Percentiles rank a stretch among this genome's conserved stretches.
Evolutionary conservation across 106 monocot genomes (phyloP).

Genomic region (Triglochin maritima): DNA sequence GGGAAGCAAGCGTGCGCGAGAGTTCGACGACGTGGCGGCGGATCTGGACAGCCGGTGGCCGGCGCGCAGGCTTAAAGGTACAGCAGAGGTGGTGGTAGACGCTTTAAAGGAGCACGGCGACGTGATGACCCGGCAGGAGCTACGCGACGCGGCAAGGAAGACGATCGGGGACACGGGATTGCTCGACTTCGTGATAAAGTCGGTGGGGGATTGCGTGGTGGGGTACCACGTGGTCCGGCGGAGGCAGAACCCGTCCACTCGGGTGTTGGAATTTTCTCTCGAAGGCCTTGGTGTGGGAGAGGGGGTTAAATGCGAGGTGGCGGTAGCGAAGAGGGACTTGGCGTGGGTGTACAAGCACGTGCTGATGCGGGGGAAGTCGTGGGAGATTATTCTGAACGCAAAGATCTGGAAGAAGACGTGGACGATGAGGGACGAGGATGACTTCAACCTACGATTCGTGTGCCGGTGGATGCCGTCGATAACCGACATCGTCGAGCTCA

Average conservation of each 20-base stretch:
- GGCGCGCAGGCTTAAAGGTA: conserved; percentile 33
- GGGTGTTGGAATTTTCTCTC: conserved; percentile 72
- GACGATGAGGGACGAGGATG: conserved; percentile 58
- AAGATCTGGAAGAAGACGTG: conserved; percentile 77
- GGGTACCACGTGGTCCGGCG: conserved; percentile 44
- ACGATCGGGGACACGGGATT: conserved; percentile 89
- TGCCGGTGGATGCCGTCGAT: conserved; percentile 39
- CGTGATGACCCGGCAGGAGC: conserved; percentile 76
- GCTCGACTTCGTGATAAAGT: conserved; percentile 90
- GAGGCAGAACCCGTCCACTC: conserved; percentile 39
- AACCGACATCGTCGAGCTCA: conserved; percentile 18
- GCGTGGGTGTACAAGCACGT: conserved; percentile 28
- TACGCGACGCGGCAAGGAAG: conserved; percentile 58
- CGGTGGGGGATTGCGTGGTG: conserved; percentile 50
- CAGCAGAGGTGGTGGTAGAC: conserved; percentile 67
- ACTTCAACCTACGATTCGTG: conserved; percentile 62
- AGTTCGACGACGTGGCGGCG: conserved; percentile 40
- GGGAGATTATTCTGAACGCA: conserved; percentile 37
- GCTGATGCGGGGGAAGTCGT: conserved; percentile 19
- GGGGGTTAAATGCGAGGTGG: no score
- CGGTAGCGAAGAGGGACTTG: conserved; percentile 33
- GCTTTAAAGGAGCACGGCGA: conserved; percentile 33
- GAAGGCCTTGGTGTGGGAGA: conserved; percentile 9
- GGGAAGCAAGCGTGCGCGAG: conserved; percentile 12
- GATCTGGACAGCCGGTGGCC: conserved; percentile 69